phyloP scores from a whole-genome alignment of 1,284 basidiomycete genomes.

The Testicularia cyperi region DNA sequence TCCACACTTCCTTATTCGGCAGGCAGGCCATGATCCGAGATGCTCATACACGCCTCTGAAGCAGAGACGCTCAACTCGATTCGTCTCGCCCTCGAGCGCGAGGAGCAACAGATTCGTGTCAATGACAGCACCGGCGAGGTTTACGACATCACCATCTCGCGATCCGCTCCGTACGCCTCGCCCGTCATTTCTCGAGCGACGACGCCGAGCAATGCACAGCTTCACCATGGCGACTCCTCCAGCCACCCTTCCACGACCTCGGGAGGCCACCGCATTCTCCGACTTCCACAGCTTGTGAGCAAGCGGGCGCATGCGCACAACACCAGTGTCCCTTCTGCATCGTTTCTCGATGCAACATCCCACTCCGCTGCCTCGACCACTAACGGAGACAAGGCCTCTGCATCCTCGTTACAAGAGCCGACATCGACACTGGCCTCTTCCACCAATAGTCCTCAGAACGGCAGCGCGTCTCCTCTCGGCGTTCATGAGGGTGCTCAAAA shows the following conservation, averaged over 20 bases:
- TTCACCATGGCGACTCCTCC: no score
- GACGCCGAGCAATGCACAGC: constrained; percentile 33
- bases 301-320: constrained; percentile 23
- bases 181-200: constrained; percentile 38
- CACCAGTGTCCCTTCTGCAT: constrained; percentile 7
- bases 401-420: no score
- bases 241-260: constrained; percentile 11
- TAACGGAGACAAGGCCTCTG: no score
- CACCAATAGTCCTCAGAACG: no score
- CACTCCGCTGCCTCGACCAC: no score
- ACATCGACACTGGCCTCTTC: no score
- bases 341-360: constrained; percentile 5
- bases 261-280: constrained; percentile 36
- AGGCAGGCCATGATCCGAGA: constrained; percentile 21
- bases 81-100: constrained; percentile 45
- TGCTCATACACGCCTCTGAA: constrained; percentile 44
- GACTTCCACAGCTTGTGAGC: constrained; percentile 49
- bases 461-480: background rate
- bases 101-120: constrained; percentile 52
- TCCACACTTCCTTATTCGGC: no score
- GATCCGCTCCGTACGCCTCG: constrained; percentile 52
- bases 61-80: constrained; percentile 47
- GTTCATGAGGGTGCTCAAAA: constrained; percentile 28
- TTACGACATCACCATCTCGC: constrained; percentile 53
- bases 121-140: constrained; percentile 50